phyloP scores from a whole-genome alignment of 805 yeast genomes.

The Spathaspora girioi region DNA sequence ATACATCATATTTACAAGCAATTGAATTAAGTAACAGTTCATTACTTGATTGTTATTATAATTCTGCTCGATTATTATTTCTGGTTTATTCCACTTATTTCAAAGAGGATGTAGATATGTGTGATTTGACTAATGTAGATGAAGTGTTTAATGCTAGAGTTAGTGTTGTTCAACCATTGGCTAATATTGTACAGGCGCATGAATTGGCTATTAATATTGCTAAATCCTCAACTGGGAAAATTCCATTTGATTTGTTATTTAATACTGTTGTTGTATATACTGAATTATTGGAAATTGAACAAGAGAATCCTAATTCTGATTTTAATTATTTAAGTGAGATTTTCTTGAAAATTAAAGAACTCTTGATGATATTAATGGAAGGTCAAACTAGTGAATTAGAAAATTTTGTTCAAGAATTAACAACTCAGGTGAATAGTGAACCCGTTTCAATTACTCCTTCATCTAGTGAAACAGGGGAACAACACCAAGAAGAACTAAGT shows the following conservation, averaged over 20 bases:
- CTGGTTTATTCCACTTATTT: slow-evolving; percentile 53
- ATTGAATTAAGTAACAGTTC: slow-evolving; percentile 15
- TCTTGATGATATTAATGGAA: slow-evolving; percentile 23
- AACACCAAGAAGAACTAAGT: slow-evolving; percentile 12
- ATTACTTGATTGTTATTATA: slow-evolving; percentile 51
- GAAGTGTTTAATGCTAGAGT: slow-evolving; percentile 26
- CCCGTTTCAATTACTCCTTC: background rate
- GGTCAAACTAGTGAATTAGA: slow-evolving; percentile 24
- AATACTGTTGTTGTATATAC: slow-evolving; percentile 46
- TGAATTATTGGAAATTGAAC: slow-evolving; percentile 41
- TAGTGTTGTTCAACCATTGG: slow-evolving; percentile 39
- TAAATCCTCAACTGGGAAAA: slow-evolving; percentile 4
- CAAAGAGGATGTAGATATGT: slow-evolving; percentile 37
- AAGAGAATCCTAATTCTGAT: slow-evolving; percentile 14
- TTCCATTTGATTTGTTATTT: slow-evolving; percentile 42
- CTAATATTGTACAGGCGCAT: slow-evolving; percentile 33
- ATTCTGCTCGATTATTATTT: slow-evolving; percentile 54
- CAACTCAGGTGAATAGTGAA: slow-evolving; percentile 3
- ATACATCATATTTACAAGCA: slow-evolving; percentile 38
- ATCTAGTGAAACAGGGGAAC: background rate
- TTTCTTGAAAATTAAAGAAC: slow-evolving; percentile 13
- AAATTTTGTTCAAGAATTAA: slow-evolving; percentile 21
- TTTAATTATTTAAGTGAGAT: slow-evolving; percentile 9
- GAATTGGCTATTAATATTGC: slow-evolving; percentile 28
- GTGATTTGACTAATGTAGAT: slow-evolving; percentile 26